Conservation (phyloP, 306 rosid species). For the Fragaria iinumae region DNA sequence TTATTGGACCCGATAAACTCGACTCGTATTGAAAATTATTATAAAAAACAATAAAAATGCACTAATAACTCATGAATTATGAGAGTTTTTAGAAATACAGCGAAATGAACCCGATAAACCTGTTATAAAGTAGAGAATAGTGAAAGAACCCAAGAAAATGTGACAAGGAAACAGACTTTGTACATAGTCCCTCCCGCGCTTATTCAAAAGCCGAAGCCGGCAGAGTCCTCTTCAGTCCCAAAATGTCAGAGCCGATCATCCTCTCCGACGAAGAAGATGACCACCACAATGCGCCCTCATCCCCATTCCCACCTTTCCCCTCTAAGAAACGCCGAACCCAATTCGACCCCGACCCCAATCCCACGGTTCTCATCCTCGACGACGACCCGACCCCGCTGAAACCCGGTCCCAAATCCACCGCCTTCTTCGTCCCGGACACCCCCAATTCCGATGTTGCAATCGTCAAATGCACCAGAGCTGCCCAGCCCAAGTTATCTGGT, state of each 20-base stretch:
- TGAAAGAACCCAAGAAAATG: too few relatives aligned
- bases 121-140: too few relatives aligned
- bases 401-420: conserved; percentile 25
- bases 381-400: conserved; percentile 79
- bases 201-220: neutral
- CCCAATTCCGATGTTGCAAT: conserved; percentile 63
- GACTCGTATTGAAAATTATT: too few relatives aligned
- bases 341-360: conserved; percentile 31
- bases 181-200: conserved; percentile 1
- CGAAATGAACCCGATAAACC: too few relatives aligned
- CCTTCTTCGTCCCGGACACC: conserved; percentile 67
- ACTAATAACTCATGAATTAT: too few relatives aligned
- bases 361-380: conserved; percentile 55
- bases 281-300: conserved; percentile 30
- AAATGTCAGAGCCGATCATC: conserved; percentile 57
- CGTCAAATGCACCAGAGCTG: conserved; percentile 49
- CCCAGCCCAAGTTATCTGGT: neutral
- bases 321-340: conserved; percentile 63
- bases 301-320: conserved; percentile 40
- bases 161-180: too few relatives aligned
- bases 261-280: conserved; percentile 83
- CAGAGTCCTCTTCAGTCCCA: neutral
- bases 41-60: too few relatives aligned
- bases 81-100: too few relatives aligned
- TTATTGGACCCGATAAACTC: too few relatives aligned